Evolutionary conservation across 352 stramenopile species (phyloP), one percentile per base, ranked within the genome.

Genomic region (Pythium phragmitis): DNA sequence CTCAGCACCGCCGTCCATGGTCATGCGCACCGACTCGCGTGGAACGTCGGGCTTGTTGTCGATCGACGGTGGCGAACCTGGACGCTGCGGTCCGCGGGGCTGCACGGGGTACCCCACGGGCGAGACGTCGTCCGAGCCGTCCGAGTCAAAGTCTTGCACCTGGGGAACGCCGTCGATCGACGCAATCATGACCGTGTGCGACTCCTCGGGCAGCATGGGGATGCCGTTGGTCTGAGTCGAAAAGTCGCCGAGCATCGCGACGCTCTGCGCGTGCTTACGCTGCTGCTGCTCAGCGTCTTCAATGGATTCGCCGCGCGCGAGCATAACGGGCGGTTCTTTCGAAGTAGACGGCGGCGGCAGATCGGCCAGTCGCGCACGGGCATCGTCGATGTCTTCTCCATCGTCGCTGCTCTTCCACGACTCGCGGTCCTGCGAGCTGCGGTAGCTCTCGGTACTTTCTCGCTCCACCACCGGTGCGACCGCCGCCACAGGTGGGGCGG

Each of bases 191-290:
- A 67, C 74, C 23, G 74, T 78, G 11, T 82, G 72, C 8, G 83
- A 74, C 7, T 72, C 60, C 42, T 89, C 79, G 4, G 80, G 80
- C 23, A 90, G 63, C 46, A 92, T 83, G 6, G 80, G 75, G 39
- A 90, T 64, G 9, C 68, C 76, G 60, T 76, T 70, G 5, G 82
- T 87, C 64, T 87, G 68, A 33, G 75, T 85, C 30, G 82, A 90
- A 60, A 79, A 90, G 67, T 92, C 74, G 14, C 80, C 80, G 4
- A 90, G 75, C 82, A 92, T 89, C 34, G 82, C 74, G 41, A 88
- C 80, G 14, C 77, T 90, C 60, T 82, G 85, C 37, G 70, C 85
- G 61, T 89, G 80, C 45, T 80, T 62, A 3, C 71, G 77, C 57
- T 72, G 54, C 7, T 39, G 70, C 64, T 51, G 70, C 54, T 52